A percentile compares a stretch with the other conserved stretches of the same genome.
Evolutionary conservation across 2,329 filamentous ascomycete genomes (phyloP).

Genomic region (Hypoxylon sp.): DNA sequence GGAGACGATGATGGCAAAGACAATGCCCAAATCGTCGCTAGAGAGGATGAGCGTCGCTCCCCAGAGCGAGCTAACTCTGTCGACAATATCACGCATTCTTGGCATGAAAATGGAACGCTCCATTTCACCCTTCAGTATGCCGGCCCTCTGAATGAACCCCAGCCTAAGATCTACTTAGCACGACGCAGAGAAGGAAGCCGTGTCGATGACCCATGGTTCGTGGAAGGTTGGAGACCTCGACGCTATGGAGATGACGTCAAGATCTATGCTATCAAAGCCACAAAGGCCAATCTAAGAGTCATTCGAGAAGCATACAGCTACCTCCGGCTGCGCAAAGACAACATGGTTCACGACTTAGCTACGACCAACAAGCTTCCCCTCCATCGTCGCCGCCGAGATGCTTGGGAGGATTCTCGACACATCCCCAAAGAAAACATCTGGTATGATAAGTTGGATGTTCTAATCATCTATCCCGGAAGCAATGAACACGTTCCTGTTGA

Average conservation of each 20-base stretch:
- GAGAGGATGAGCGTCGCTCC: too few relatives aligned
- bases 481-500: not conserved
- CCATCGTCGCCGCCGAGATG: not conserved
- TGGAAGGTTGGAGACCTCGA: not conserved
- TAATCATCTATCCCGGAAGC: not conserved
- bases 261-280: not conserved
- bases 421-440: not conserved
- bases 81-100: not conserved
- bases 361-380: not conserved
- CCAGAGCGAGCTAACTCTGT: too few relatives aligned
- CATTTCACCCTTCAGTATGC: not conserved
- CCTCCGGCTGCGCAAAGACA: not conserved
- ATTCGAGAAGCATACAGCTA: not conserved
- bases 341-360: not conserved
- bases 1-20: too few relatives aligned
- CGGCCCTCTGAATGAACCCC: too few relatives aligned
- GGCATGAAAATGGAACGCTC: not conserved
- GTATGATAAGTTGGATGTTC: not conserved
- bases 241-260: not conserved
- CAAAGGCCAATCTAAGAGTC: not conserved
- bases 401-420: not conserved
- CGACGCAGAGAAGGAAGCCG: not conserved
- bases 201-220: not conserved
- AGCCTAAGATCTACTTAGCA: not conserved
- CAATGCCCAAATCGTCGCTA: too few relatives aligned